phyloP scores from a whole-genome alignment of 2,329 filamentous ascomycete species.

The Sarocladium brachiariae region DNA sequence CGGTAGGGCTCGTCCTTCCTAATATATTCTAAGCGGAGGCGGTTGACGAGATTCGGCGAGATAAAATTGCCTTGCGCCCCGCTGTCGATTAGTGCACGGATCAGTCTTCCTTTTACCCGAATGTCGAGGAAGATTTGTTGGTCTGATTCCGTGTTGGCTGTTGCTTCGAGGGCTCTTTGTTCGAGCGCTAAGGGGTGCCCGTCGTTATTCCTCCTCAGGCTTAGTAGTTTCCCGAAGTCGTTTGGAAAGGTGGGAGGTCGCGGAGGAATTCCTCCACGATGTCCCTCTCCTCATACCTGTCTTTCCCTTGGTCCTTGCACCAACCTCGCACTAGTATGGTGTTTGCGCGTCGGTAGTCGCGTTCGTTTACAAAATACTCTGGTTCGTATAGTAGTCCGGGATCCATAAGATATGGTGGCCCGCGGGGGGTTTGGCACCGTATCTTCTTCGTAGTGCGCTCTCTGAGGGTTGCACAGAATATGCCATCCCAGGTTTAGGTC shows the following conservation, averaged over 20 bases:
- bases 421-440: neutral
- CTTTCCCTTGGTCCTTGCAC: neutral
- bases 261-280: no score
- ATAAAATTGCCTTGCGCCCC: conserved; percentile 1
- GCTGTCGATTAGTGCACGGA: conserved; percentile 1
- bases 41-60: neutral
- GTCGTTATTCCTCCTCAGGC: neutral
- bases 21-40: neutral
- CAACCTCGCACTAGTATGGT: neutral
- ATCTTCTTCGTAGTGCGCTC: neutral
- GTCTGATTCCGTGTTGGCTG: neutral
- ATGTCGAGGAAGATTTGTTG: neutral
- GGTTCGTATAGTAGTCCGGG: neutral
- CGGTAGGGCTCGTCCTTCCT: conserved; percentile 1
- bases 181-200: neutral
- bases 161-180: neutral
- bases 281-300: neutral
- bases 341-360: neutral
- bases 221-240: neutral
- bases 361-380: neutral
- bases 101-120: neutral
- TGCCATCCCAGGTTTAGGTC: neutral
- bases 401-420: no score
- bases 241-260: neutral
- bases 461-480: neutral